phyloP scores from a whole-genome alignment of 78 protist species.

The Dictyostelium brefeldianum region DNA sequence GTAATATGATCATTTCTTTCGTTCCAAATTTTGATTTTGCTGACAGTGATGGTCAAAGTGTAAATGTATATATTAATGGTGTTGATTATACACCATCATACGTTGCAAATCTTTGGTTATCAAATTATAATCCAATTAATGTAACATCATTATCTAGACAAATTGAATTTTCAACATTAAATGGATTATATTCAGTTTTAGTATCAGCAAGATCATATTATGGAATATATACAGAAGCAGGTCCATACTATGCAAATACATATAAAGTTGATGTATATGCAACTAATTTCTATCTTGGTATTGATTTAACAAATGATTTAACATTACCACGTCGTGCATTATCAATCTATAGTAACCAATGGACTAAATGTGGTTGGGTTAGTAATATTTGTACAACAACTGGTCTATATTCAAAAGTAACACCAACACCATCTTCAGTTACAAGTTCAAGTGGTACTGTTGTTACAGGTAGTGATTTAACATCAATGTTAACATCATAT shows the following conservation, averaged over 20 bases:
- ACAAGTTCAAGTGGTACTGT: too few species aligned
- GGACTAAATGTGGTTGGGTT: constrained; percentile 27
- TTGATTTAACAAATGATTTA: neutral
- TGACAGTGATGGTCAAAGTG: neutral
- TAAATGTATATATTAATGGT: neutral
- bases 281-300: constrained; percentile 13
- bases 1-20: neutral
- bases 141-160: neutral
- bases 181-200: neutral
- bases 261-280: neutral
- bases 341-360: neutral
- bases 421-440: neutral
- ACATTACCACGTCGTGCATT: neutral
- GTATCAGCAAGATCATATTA: neutral
- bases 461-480: too few species aligned
- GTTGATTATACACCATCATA: neutral
- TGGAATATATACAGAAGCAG: neutral
- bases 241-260: neutral
- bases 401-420: neutral
- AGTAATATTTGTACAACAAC: neutral
- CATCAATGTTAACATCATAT: too few species aligned
- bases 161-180: neutral
- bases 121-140: neutral
- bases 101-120: neutral
- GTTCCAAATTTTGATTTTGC: neutral